Conservation (phyloP, 345 rosid genomes). For the Cardamine resedifolia region DNA sequence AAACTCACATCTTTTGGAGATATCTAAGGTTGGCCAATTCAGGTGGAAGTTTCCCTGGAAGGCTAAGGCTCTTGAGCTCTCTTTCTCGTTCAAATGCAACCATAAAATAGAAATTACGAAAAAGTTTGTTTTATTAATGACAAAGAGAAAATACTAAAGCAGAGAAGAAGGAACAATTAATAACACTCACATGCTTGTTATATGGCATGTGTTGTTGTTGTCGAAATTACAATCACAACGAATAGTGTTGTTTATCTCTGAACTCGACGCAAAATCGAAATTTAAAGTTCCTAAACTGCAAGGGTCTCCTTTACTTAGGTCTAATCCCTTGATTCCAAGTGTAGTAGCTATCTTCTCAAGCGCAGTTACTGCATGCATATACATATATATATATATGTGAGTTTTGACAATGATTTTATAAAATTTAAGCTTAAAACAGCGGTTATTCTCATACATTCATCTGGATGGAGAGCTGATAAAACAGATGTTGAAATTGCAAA, state of each 20-base stretch:
- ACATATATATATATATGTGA: not conserved
- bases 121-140: not conserved
- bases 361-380: not conserved
- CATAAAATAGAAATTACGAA: not conserved
- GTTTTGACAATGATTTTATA: not conserved
- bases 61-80: not conserved
- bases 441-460: not conserved
- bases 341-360: conserved; percentile 11
- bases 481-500: not conserved
- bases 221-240: not conserved
- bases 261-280: no score
- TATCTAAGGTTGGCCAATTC: not conserved
- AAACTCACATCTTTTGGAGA: conserved; percentile 6
- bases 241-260: not conserved
- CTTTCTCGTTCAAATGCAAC: not conserved
- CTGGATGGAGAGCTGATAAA: conserved; percentile 15
- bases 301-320: not conserved
- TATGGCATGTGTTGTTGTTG: conserved; percentile 10
- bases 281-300: not conserved
- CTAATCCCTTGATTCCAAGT: conserved; percentile 1
- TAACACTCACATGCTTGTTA: conserved; percentile 8
- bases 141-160: not conserved
- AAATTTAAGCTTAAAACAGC: not conserved
- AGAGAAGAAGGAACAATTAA: not conserved
- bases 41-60: conserved; percentile 11